Evolutionary conservation across 805 yeast genomes (phyloP).

Genomic region (Candida chauliodis): DNA sequence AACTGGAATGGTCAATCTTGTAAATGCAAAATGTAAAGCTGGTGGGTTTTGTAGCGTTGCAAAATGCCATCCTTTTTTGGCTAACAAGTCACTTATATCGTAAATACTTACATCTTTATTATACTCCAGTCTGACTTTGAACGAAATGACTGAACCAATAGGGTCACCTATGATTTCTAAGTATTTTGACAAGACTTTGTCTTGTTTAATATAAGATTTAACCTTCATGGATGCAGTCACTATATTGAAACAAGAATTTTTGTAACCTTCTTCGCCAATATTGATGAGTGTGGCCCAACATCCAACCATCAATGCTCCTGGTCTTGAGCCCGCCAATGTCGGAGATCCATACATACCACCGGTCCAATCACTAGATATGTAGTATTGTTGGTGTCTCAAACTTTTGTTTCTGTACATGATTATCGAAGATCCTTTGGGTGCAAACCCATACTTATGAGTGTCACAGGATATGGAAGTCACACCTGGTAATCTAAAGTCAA

Average conservation of each 20-base stretch:
- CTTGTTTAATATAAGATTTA: constrained; percentile 42
- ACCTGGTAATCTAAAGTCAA: constrained; percentile 81
- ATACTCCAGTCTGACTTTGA: constrained; percentile 44
- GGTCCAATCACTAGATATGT: constrained; percentile 77
- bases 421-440: constrained; percentile 93
- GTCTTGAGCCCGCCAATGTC: constrained; percentile 93
- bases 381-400: constrained; percentile 79
- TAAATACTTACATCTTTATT: constrained; percentile 57
- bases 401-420: constrained; percentile 77
- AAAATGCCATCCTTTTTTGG: constrained; percentile 81
- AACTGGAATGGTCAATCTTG: constrained; percentile 61
- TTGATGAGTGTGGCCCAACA: constrained; percentile 92
- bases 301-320: constrained; percentile 96
- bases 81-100: constrained; percentile 68
- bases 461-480: constrained; percentile 99
- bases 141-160: constrained; percentile 73
- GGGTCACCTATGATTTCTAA: constrained; percentile 84
- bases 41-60: constrained; percentile 84
- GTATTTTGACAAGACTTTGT: constrained; percentile 46
- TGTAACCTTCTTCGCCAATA: constrained; percentile 84
- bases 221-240: constrained; percentile 61
- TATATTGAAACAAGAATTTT: constrained; percentile 60
- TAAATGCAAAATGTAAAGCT: constrained; percentile 87
- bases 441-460: constrained; percentile 98
- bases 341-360: constrained; percentile 98